Percentiles rank a stretch among this genome's conserved stretches.
Evolutionary conservation across 1,284 basidiomycete genomes (phyloP).

Genomic region (Pterula multifida): DNA sequence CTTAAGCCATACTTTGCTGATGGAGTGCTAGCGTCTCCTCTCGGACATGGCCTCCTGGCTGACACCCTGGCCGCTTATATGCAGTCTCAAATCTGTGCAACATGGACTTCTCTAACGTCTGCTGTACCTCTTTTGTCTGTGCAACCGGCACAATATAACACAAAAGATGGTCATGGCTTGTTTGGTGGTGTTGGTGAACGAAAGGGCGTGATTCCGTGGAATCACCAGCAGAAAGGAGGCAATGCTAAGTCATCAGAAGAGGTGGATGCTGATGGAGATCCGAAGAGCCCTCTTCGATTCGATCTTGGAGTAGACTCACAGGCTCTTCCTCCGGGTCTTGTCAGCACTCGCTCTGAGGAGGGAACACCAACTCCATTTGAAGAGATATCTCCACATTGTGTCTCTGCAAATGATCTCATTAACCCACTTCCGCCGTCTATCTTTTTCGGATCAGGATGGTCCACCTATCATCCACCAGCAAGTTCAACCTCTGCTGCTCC

Average conservation of each 20-base stretch:
- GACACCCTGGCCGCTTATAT: slow-evolving; percentile 84
- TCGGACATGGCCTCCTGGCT: slow-evolving; percentile 75
- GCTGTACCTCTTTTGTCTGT: slow-evolving; percentile 34
- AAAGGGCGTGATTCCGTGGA: slow-evolving; percentile 32
- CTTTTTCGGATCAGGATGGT: slow-evolving; percentile 88
- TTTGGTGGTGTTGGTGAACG: slow-evolving; percentile 66
- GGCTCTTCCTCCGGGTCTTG: slow-evolving; percentile 56
- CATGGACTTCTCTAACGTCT: slow-evolving; percentile 71
- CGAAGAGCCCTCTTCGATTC: slow-evolving; percentile 11
- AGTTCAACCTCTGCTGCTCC: slow-evolving; percentile 22
- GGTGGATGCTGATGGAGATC: slow-evolving; percentile 18
- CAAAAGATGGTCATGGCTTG: slow-evolving; percentile 35
- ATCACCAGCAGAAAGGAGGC: not conserved
- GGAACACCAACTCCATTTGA: slow-evolving; percentile 46
- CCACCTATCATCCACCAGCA: slow-evolving; percentile 55
- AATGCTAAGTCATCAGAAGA: slow-evolving; percentile 27
- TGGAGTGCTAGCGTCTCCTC: slow-evolving; percentile 66
- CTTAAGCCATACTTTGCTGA: slow-evolving; percentile 65
- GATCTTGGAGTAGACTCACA: slow-evolving; percentile 23
- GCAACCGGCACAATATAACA: slow-evolving; percentile 32
- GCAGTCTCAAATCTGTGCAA: slow-evolving; percentile 75
- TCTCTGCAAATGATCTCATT: slow-evolving; percentile 86
- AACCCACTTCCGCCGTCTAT: slow-evolving; percentile 84
- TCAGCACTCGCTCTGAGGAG: slow-evolving; percentile 53
- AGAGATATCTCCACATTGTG: slow-evolving; percentile 84